Conservation (phyloP, 2,329 filamentous ascomycete genomes). For the Colletotrichum sp. region DNA sequence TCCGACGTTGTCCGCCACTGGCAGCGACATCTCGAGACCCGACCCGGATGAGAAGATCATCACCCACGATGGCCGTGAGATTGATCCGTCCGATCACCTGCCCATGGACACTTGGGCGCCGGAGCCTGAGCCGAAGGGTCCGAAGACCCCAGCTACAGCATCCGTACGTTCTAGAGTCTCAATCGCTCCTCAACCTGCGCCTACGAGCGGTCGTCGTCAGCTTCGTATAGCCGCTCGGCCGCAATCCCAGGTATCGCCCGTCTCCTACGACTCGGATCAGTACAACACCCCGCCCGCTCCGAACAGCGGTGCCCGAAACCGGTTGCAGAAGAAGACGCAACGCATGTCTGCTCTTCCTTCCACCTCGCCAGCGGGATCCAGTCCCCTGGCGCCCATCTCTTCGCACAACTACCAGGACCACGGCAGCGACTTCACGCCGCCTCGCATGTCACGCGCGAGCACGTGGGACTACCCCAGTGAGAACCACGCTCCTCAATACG, state of each 20-base stretch:
- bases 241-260: slow-evolving; percentile 47
- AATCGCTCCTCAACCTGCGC: slow-evolving; percentile 56
- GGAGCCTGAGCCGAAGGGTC: slow-evolving; percentile 64
- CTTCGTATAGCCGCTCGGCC: slow-evolving; percentile 56
- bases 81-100: slow-evolving; percentile 82
- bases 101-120: slow-evolving; percentile 80
- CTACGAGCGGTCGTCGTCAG: slow-evolving; percentile 54
- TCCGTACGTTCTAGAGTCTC: slow-evolving; percentile 41
- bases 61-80: slow-evolving; percentile 74
- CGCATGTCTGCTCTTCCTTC: slow-evolving; percentile 46
- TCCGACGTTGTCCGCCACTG: slow-evolving; percentile 46
- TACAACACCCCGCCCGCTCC: slow-evolving; percentile 37
- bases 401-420: slow-evolving; percentile 56
- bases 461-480: slow-evolving; percentile 61
- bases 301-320: slow-evolving; percentile 53
- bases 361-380: slow-evolving; percentile 42
- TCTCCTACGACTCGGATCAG: slow-evolving; percentile 29
- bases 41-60: slow-evolving; percentile 73
- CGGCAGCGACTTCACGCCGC: slow-evolving; percentile 42
- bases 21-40: slow-evolving; percentile 26
- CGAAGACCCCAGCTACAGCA: slow-evolving; percentile 29
- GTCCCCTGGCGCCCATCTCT: slow-evolving; percentile 58
- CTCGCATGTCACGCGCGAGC: slow-evolving; percentile 48
- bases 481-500: slow-evolving; percentile 50
- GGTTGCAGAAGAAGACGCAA: slow-evolving; percentile 68